Percentiles rank a stretch among this genome's conserved stretches.
These are phyloP conservation scores for Alternaria triticimaculans DNA, from an alignment of 2,329 filamentous ascomycete genomes.

Conservation along the genomic window DNA sequence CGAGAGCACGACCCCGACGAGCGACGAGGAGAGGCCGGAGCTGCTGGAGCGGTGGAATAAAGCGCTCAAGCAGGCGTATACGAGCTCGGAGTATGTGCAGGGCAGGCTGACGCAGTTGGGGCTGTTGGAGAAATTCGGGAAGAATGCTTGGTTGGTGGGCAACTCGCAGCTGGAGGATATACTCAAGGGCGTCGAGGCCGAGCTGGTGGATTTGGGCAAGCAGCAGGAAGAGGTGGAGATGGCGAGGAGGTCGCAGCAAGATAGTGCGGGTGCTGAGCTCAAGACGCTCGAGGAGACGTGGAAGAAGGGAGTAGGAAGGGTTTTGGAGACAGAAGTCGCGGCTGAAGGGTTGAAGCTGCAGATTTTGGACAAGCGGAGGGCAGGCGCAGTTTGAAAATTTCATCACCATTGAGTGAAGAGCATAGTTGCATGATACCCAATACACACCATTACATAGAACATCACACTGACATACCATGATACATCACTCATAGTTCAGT, in stretches of 20 bases:
- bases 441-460: background rate
- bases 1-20: slow-evolving; percentile 47
- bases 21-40: slow-evolving; percentile 47
- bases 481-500: too few species aligned
- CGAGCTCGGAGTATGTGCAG: slow-evolving; percentile 64
- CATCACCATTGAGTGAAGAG: background rate
- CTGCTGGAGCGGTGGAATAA: slow-evolving; percentile 57
- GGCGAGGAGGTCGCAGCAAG: slow-evolving; percentile 72
- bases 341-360: slow-evolving; percentile 68
- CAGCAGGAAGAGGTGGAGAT: slow-evolving; percentile 77
- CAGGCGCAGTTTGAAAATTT: slow-evolving; percentile 37
- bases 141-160: slow-evolving; percentile 88
- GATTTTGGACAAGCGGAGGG: slow-evolving; percentile 45
- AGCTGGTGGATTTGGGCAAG: slow-evolving; percentile 71
- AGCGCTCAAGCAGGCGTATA: slow-evolving; percentile 63
- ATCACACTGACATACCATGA: too few species aligned
- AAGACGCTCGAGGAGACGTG: slow-evolving; percentile 76
- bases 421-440: slow-evolving; percentile 12
- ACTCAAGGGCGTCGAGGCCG: slow-evolving; percentile 72
- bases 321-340: slow-evolving; percentile 87
- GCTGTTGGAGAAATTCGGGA: slow-evolving; percentile 81
- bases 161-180: slow-evolving; percentile 82
- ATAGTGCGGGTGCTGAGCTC: slow-evolving; percentile 75
- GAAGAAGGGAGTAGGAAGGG: slow-evolving; percentile 76
- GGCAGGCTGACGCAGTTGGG: slow-evolving; percentile 67